Evolutionary conservation across 306 rosid genomes (phyloP).

Genomic region (Prunus campanulata): DNA sequence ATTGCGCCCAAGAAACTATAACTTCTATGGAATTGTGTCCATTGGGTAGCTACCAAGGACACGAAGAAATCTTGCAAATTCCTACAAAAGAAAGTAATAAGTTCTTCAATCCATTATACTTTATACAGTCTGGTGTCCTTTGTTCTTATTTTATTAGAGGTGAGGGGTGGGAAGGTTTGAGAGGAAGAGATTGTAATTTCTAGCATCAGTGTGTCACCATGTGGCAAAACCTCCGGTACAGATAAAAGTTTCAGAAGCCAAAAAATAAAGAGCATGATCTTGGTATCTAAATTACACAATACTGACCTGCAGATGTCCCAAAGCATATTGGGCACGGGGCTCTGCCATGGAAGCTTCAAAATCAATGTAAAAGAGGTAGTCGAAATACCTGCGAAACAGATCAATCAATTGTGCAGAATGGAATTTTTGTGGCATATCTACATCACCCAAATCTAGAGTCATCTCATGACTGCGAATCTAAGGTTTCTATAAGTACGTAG

Average conservation of each 20-base stretch:
- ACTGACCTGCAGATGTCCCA: constrained; percentile 76
- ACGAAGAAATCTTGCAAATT: constrained; percentile 66
- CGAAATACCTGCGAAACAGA: constrained; percentile 66
- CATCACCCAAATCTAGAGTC: neutral
- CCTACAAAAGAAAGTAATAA: constrained; percentile 44
- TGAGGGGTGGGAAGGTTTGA: neutral
- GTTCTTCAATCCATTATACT: neutral
- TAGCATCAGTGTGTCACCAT: neutral
- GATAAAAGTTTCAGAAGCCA: neutral
- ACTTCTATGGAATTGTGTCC: constrained; percentile 34
- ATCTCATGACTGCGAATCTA: neutral
- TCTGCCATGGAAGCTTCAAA: constrained; percentile 94
- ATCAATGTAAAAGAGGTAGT: constrained; percentile 82
- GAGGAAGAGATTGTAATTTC: neutral
- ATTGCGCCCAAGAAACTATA: neutral
- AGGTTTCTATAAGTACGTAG: neutral
- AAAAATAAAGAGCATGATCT: neutral
- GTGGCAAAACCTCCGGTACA: neutral
- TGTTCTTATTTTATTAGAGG: neutral
- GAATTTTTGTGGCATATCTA: neutral
- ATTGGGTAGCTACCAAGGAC: constrained; percentile 72
- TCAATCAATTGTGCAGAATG: neutral
- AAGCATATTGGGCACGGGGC: constrained; percentile 72
- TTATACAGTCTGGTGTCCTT: neutral
- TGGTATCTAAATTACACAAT: constrained; percentile 7